Evolutionary conservation across 2,329 filamentous ascomycete species (phyloP).

Genomic region (Nectriaceae sp.): DNA sequence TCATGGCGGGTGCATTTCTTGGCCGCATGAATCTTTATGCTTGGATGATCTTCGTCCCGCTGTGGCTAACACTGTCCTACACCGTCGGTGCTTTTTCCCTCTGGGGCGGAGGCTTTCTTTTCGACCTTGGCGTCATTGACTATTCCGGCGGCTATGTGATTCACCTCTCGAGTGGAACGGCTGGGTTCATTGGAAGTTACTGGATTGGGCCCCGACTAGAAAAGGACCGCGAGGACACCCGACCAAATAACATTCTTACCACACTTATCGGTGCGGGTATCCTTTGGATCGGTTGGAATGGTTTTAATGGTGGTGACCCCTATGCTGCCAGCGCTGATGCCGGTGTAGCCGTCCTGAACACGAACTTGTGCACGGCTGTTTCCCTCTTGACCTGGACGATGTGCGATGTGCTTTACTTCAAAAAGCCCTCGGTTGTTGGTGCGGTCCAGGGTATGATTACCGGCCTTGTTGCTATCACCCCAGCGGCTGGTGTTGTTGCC

Average conservation of each 20-base stretch:
- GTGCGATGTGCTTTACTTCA: slow-evolving; percentile 11
- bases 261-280: slow-evolving; percentile 13
- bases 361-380: slow-evolving; percentile 14
- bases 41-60: slow-evolving; percentile 13
- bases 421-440: slow-evolving; percentile 11
- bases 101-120: slow-evolving; percentile 14
- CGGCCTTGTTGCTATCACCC: slow-evolving; percentile 12
- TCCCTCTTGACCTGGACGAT: slow-evolving; percentile 10
- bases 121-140: slow-evolving; percentile 13
- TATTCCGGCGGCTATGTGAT: slow-evolving; percentile 16
- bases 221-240: slow-evolving; percentile 7
- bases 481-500: slow-evolving; percentile 13
- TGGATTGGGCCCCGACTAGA: slow-evolving; percentile 12
- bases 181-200: slow-evolving; percentile 12
- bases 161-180: slow-evolving; percentile 13
- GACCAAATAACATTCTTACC: slow-evolving; percentile 8
- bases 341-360: slow-evolving; percentile 14
- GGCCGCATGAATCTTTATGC: slow-evolving; percentile 16
- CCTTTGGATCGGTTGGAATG: slow-evolving; percentile 16
- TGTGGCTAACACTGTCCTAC: slow-evolving; percentile 13
- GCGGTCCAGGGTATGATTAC: slow-evolving; percentile 16
- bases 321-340: slow-evolving; percentile 15
- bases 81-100: slow-evolving; percentile 12
- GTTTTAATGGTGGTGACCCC: slow-evolving; percentile 15
- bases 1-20: slow-evolving; percentile 12